phyloP scores from a whole-genome alignment of 345 rosid species.

The Citrus glauca region DNA sequence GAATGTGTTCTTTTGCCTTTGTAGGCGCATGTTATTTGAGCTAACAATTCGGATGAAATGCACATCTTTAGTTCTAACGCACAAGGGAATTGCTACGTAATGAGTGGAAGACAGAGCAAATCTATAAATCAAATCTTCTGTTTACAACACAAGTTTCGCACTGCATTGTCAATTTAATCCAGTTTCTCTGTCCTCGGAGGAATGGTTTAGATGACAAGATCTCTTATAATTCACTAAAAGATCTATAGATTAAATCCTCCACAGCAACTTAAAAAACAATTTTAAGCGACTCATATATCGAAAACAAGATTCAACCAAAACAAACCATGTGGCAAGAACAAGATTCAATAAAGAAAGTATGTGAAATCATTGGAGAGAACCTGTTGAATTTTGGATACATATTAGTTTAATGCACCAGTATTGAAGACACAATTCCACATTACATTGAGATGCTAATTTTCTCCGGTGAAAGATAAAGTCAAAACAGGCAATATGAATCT shows the following conservation, averaged over 20 bases:
- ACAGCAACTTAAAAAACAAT: background rate
- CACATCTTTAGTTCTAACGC: background rate
- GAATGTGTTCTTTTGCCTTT: background rate
- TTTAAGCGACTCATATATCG: background rate
- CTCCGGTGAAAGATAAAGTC: background rate
- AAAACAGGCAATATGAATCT: background rate
- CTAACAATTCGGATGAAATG: background rate
- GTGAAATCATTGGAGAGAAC: background rate
- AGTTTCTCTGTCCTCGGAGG: background rate
- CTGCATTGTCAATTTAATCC: background rate
- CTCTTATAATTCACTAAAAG: background rate
- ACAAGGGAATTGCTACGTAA: background rate
- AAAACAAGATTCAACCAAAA: too few relatives aligned
- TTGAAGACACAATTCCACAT: background rate
- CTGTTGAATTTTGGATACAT: background rate
- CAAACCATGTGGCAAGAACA: too few relatives aligned
- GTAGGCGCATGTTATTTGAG: background rate
- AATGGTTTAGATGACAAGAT: background rate
- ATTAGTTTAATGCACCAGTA: background rate
- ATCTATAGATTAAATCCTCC: background rate
- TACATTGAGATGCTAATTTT: background rate
- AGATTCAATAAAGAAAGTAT: too few relatives aligned
- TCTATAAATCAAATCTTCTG: background rate
- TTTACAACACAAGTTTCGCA: background rate
- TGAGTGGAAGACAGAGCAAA: conserved; percentile 1